Evolutionary conservation across 768 basidiomycete genomes (phyloP).

Genomic region (Trametes coccinea): DNA sequence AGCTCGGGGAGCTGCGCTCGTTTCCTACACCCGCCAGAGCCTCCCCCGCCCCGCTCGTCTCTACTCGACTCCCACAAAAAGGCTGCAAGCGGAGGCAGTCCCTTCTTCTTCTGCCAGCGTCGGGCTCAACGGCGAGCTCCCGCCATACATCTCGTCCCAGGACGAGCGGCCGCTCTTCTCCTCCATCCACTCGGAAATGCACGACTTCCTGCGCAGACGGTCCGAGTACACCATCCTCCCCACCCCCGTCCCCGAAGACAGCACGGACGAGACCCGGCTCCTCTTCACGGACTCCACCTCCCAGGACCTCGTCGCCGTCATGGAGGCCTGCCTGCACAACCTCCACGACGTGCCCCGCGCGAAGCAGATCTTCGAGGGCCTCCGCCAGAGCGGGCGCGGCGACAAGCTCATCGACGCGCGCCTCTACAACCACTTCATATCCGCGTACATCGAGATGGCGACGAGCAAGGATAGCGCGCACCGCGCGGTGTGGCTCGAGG

Average conservation of each 20-base stretch:
- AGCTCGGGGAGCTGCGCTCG: constrained; percentile 40
- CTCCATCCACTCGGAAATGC: constrained; percentile 40
- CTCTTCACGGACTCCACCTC: constrained; percentile 67
- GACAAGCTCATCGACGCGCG: constrained; percentile 49
- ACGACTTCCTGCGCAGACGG: constrained; percentile 50
- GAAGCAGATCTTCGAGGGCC: constrained; percentile 64
- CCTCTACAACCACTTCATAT: constrained; percentile 66
- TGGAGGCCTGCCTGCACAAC: constrained; percentile 81
- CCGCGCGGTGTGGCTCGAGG: constrained; percentile 57
- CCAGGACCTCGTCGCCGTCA: constrained; percentile 72
- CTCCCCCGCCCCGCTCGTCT: constrained; percentile 71
- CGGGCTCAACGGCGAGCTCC: constrained; percentile 38
- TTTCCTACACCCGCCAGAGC: constrained; percentile 63
- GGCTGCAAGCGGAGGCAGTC: constrained; percentile 51
- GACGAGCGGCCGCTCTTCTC: constrained; percentile 21
- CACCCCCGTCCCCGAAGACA: constrained; percentile 59
- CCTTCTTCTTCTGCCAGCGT: constrained; percentile 42
- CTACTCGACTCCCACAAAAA: constrained; percentile 67
- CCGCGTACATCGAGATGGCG: constrained; percentile 64
- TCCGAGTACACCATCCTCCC: constrained; percentile 61
- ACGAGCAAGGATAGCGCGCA: constrained; percentile 44
- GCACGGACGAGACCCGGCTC: constrained; percentile 43
- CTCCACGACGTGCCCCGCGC: constrained; percentile 78
- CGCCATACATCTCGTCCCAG: constrained; percentile 36
- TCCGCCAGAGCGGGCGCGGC: constrained; percentile 46